These are phyloP conservation scores for Neurospora sp. DNA, from an alignment of 2,329 filamentous ascomycete species.

Conservation along the genomic window DNA sequence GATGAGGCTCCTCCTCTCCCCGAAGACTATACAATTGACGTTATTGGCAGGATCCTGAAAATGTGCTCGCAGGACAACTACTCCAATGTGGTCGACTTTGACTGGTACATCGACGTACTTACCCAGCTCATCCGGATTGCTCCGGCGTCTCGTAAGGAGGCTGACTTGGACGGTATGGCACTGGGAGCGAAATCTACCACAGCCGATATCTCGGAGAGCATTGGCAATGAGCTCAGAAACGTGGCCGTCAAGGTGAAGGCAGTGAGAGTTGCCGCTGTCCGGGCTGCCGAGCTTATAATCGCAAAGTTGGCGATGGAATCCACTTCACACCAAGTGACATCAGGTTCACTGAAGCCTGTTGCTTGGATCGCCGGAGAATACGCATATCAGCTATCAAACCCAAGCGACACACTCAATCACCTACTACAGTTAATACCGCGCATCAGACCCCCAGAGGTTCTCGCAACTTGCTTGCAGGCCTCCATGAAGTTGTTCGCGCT, in stretches of 20 bases:
- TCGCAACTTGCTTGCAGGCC: constrained; percentile 76
- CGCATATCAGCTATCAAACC: constrained; percentile 57
- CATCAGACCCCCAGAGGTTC: constrained; percentile 50
- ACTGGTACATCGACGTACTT: constrained; percentile 92
- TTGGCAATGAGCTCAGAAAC: constrained; percentile 81
- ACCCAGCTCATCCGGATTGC: constrained; percentile 73
- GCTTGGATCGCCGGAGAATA: constrained; percentile 89
- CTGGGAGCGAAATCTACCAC: not conserved
- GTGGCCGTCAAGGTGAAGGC: constrained; percentile 85
- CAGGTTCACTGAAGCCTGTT: constrained; percentile 62
- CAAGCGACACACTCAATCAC: constrained; percentile 63
- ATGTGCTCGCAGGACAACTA: constrained; percentile 92
- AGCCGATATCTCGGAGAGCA: constrained; percentile 52
- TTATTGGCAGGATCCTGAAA: constrained; percentile 71
- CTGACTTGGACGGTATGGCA: constrained; percentile 22
- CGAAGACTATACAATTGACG: constrained; percentile 75
- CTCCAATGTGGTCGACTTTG: constrained; percentile 76
- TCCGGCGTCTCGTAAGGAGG: constrained; percentile 36
- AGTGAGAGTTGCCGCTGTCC: constrained; percentile 69
- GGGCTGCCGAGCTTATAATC: constrained; percentile 71
- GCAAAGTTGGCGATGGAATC: constrained; percentile 44
- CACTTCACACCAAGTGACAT: constrained; percentile 45
- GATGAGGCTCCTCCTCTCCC: constrained; percentile 55
- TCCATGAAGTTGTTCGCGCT: constrained; percentile 75
- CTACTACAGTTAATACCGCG: constrained; percentile 58